These are phyloP conservation scores for Pleurotus tuber-regium DNA, from an alignment of 768 basidiomycete species.

Conservation along the genomic window DNA sequence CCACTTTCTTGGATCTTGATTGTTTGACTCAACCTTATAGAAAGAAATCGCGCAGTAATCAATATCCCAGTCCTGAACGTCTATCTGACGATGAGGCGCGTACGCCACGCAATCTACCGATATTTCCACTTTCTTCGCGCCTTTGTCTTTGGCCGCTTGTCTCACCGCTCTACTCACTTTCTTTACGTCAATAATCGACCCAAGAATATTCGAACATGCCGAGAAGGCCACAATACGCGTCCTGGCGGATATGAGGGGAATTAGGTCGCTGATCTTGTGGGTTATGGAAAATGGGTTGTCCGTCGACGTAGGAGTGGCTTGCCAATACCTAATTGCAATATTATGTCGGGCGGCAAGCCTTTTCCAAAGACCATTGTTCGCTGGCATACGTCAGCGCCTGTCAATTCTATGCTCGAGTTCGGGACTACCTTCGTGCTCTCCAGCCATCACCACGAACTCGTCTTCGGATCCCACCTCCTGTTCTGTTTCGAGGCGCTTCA, in stretches of 20 bases:
- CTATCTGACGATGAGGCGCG: constrained; percentile 67
- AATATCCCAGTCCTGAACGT: constrained; percentile 77
- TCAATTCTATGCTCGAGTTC: too few relatives aligned
- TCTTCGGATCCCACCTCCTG: constrained; percentile 47
- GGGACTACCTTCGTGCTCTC: constrained; percentile 72
- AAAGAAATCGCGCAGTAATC: constrained; percentile 70
- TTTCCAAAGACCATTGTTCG: constrained; percentile 77
- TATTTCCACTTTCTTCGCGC: constrained; percentile 60
- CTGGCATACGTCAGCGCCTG: constrained; percentile 33
- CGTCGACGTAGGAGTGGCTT: constrained; percentile 39
- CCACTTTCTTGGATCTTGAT: too few relatives aligned
- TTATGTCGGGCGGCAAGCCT: constrained; percentile 58
- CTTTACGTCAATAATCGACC: constrained; percentile 59
- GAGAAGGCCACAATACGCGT: constrained; percentile 74
- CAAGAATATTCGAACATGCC: constrained; percentile 75
- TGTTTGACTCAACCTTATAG: constrained; percentile 85
- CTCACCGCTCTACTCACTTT: constrained; percentile 51
- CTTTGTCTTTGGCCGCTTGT: constrained; percentile 49
- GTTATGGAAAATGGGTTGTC: constrained; percentile 66
- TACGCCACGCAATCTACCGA: constrained; percentile 78
- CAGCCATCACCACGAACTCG: constrained; percentile 65
- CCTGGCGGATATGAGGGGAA: constrained; percentile 57
- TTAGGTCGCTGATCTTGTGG: constrained; percentile 50
- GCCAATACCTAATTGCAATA: constrained; percentile 59
- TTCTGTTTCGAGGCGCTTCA: constrained; percentile 54